Conservation (phyloP, 2,329 filamentous ascomycete species). For the Epichloe coenophiala region DNA sequence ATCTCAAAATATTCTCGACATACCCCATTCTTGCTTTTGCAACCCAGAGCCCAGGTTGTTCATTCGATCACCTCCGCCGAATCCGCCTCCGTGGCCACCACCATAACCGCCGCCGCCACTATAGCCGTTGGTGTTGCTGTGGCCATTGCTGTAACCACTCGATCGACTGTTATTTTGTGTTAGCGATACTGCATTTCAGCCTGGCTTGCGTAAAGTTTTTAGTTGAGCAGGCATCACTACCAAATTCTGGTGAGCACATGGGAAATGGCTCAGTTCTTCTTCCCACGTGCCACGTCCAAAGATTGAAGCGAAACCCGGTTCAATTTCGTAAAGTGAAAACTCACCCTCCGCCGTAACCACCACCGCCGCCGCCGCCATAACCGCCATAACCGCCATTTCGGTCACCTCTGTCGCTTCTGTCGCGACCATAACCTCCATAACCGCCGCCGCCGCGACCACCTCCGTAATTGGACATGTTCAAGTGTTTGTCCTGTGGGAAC, state of each 20-base stretch:
- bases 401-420: constrained; percentile 32
- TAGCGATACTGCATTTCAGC: constrained; percentile 15
- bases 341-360: constrained; percentile 25
- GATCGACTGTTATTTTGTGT: constrained; percentile 31
- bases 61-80: constrained; percentile 84
- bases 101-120: constrained; percentile 23
- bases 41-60: constrained; percentile 75
- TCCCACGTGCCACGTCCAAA: background rate
- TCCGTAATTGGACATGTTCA: constrained; percentile 34
- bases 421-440: constrained; percentile 27
- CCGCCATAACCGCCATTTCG: constrained; percentile 25
- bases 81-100: constrained; percentile 27
- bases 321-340: constrained; percentile 9
- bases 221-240: background rate
- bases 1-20: constrained; percentile 21
- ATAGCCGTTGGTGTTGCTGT: constrained; percentile 11
- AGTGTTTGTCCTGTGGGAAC: background rate
- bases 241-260: background rate
- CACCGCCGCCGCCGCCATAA: constrained; percentile 20
- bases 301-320: background rate
- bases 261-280: background rate
- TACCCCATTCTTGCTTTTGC: constrained; percentile 82
- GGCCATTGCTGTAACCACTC: constrained; percentile 19
- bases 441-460: constrained; percentile 22
- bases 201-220: background rate